Evolutionary conservation across 2,329 filamentous ascomycete genomes (phyloP), one percentile per base, ranked within the genome.

Genomic region (Fusarium sp.): DNA sequence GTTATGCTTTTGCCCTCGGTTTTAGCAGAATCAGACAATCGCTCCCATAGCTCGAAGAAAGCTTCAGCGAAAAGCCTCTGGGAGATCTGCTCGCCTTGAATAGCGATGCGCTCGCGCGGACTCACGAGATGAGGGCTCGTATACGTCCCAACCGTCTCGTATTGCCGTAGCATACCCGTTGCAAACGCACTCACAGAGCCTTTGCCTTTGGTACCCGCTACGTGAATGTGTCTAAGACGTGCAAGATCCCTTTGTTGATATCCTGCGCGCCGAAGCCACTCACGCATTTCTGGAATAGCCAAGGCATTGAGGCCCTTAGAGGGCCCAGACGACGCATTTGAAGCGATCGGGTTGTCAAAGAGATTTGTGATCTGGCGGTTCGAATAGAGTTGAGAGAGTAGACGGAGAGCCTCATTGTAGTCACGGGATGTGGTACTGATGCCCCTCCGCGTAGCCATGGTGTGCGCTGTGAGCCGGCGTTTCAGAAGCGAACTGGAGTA

Each of bases 131-230:
- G 94, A 13, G 94, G 94, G 35, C 92, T 96, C 2, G 92, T 96
- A 77, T 93, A 97, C 2, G 94, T 88, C 37, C 94, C 94, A 25
- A 96, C 78, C 77, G 69, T 74, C 64, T 55, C 78, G 42, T 81
- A 78, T 58, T 73, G 81, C 5, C 84, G 80, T n/a, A 97, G 83
- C 66, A 97, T 92, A 4, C 90, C 90, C 15, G 93, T 93, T 20
- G 93, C 87, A 76, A 94, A 95, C 11, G 94, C 91, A 68, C 91
- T 93, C 1, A 93, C 94, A 4, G 92, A 96, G 39, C 94, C 94
- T 78, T 97, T 98, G 62, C 95, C 95, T 78, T 97, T 98, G 6
- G 94, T 97, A 14, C 95, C 95, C 2, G 95, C 92, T 43, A 98
- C 89, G 76, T 98, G 95, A 63, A 98, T 88, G 69, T 84, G 85